A percentile compares a stretch with the other conserved stretches of the same genome.
Evolutionary conservation across 352 stramenopile genomes (phyloP).

Genomic region (Pythium guiyangense): DNA sequence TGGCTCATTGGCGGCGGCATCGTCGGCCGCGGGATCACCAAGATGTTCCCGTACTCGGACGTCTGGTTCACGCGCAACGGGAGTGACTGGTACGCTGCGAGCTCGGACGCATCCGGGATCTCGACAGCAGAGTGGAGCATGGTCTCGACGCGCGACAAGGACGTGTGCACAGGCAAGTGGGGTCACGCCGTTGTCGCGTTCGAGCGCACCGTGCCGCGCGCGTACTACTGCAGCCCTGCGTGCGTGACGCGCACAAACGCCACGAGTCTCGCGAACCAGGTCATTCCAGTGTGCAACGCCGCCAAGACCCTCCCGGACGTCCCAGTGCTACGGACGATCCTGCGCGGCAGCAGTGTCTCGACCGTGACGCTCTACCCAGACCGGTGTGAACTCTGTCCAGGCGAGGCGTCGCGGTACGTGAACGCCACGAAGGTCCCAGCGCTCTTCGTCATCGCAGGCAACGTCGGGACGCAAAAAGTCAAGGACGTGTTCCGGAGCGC

Average conservation of each 20-base stretch:
- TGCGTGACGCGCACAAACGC: slow-evolving; percentile 41
- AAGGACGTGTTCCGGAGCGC: slow-evolving; percentile 67
- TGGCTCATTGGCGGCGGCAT: slow-evolving; percentile 76
- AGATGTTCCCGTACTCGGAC: slow-evolving; percentile 72
- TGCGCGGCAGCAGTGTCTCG: slow-evolving; percentile 38
- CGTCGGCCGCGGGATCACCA: slow-evolving; percentile 62
- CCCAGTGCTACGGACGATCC: slow-evolving; percentile 29
- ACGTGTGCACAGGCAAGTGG: slow-evolving; percentile 72
- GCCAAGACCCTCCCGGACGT: slow-evolving; percentile 24
- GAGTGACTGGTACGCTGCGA: slow-evolving; percentile 42
- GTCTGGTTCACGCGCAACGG: slow-evolving; percentile 72
- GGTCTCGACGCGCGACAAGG: slow-evolving; percentile 31
- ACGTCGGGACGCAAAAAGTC: slow-evolving; percentile 64
- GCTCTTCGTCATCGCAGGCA: slow-evolving; percentile 64
- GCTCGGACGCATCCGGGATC: slow-evolving; percentile 58
- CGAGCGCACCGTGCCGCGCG: slow-evolving; percentile 33
- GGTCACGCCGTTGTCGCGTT: slow-evolving; percentile 60
- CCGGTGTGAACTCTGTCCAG: slow-evolving; percentile 57
- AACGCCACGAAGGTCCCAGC: slow-evolving; percentile 50
- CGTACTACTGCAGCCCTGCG: slow-evolving; percentile 51
- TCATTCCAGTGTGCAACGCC: slow-evolving; percentile 59
- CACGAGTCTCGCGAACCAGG: slow-evolving; percentile 46
- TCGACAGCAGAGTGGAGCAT: slow-evolving; percentile 80
- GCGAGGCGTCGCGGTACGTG: slow-evolving; percentile 33
- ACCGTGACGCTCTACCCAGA: slow-evolving; percentile 69